Conservation (phyloP, 2,329 filamentous ascomycete genomes). For the Colletotrichum orchidophilum region DNA sequence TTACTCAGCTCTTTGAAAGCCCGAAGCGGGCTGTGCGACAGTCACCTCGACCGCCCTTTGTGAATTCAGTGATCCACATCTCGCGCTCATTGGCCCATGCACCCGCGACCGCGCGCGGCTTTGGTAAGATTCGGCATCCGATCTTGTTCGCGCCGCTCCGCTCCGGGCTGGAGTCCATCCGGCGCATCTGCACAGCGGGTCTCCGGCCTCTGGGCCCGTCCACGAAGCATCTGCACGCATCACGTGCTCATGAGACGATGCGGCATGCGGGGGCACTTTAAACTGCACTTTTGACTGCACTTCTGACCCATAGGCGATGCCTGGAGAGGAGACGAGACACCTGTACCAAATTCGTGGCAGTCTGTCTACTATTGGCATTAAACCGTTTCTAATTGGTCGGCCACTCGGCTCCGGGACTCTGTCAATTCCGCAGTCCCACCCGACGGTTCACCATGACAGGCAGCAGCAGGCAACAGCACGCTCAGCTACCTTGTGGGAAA, state of each 20-base stretch:
- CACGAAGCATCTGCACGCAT: background rate
- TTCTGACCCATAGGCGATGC: too few relatives aligned
- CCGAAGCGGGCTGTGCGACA: background rate
- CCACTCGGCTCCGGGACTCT: background rate
- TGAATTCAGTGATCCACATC: background rate
- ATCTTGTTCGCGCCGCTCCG: background rate
- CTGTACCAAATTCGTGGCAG: background rate
- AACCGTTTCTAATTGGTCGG: background rate
- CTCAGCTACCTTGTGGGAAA: background rate
- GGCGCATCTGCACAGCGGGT: background rate
- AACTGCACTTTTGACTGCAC: background rate
- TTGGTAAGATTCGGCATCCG: background rate
- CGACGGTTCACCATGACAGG: background rate
- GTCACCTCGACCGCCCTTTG: background rate
- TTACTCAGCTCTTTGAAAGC: constrained; percentile 31
- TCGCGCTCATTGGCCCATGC: background rate
- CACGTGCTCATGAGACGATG: background rate
- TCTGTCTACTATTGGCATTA: background rate
- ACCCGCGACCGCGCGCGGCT: background rate
- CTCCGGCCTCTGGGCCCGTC: background rate
- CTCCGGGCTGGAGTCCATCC: background rate
- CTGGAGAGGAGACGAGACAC: too few relatives aligned
- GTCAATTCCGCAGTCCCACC: background rate
- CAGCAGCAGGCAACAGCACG: background rate
- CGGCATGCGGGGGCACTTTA: background rate